Conservation (phyloP, 257 asterid genomes). For the Lithospermum erythrorhizon region DNA sequence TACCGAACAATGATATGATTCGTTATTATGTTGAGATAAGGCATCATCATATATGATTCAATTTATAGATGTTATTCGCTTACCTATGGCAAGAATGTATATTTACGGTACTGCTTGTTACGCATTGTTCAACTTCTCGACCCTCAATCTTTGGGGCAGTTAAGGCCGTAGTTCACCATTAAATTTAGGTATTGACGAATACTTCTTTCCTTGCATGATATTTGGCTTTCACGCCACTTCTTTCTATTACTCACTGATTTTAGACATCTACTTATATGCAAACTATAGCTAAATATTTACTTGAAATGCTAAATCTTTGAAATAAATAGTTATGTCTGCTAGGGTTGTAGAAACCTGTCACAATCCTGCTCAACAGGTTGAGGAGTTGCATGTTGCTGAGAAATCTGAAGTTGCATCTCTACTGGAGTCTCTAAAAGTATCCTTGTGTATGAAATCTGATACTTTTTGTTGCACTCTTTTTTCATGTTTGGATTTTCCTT, state of each 20-base stretch:
- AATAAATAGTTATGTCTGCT: slow-evolving; percentile 16
- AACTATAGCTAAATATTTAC: neutral
- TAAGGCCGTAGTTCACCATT: too few relatives aligned
- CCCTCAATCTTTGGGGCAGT: too few relatives aligned
- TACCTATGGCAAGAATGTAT: too few relatives aligned
- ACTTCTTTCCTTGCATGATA: too few relatives aligned
- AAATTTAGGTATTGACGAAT: too few relatives aligned
- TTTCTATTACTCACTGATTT: neutral
- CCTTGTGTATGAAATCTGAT: slow-evolving; percentile 22
- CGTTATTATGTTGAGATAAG: too few relatives aligned
- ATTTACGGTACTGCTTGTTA: too few relatives aligned
- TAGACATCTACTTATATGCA: neutral
- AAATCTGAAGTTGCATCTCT: slow-evolving; percentile 44
- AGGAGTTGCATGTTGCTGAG: slow-evolving; percentile 39
- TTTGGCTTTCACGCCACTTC: too few relatives aligned
- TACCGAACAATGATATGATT: too few relatives aligned
- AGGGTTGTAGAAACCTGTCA: slow-evolving; percentile 90
- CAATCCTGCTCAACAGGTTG: slow-evolving; percentile 54
- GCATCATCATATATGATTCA: too few relatives aligned
- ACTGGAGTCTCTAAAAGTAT: slow-evolving; percentile 55
- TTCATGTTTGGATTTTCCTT: neutral
- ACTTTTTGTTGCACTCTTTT: neutral
- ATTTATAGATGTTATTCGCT: too few relatives aligned
- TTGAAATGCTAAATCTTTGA: neutral
- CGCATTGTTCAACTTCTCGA: too few relatives aligned